These are phyloP conservation scores for Umbelopsis isabellina DNA, from an alignment of 192 early-diverging fungal species.

Conservation along the genomic window DNA sequence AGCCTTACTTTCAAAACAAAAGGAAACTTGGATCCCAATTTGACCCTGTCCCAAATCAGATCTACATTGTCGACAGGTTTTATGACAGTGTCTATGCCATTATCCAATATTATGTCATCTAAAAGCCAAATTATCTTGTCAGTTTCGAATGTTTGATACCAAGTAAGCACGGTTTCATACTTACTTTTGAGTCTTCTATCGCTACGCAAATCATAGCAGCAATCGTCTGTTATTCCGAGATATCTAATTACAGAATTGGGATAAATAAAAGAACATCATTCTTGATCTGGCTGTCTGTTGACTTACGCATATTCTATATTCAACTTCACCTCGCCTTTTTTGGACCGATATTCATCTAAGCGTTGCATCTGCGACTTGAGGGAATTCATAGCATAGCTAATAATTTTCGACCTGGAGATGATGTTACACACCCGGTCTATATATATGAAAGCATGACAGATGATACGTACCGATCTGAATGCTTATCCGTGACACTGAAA, in stretches of 20 bases:
- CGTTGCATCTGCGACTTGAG: neutral
- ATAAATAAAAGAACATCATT: no score
- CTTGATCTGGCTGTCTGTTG: neutral
- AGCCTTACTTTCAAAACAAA: slow-evolving; percentile 9
- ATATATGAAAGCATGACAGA: neutral
- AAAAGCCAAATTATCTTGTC: neutral
- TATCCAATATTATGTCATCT: neutral
- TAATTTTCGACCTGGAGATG: neutral
- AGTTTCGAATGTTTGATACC: neutral
- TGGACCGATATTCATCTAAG: neutral
- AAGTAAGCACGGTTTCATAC: neutral
- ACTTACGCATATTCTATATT: slow-evolving; percentile 12
- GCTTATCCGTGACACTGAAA: no score
- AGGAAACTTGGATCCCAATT: slow-evolving; percentile 13
- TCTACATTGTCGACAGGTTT: neutral
- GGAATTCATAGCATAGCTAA: neutral
- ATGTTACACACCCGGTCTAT: neutral
- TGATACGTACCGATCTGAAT: no score
- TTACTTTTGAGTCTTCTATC: slow-evolving; percentile 14
- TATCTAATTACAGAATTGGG: neutral
- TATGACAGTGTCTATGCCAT: neutral
- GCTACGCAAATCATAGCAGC: slow-evolving; percentile 13
- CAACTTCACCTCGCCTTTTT: neutral
- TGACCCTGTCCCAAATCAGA: slow-evolving; percentile 12
- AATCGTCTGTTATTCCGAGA: slow-evolving; percentile 9